Evolutionary conservation across 352 stramenopile species (phyloP).

Genomic region (Phytophthora foliorum): DNA sequence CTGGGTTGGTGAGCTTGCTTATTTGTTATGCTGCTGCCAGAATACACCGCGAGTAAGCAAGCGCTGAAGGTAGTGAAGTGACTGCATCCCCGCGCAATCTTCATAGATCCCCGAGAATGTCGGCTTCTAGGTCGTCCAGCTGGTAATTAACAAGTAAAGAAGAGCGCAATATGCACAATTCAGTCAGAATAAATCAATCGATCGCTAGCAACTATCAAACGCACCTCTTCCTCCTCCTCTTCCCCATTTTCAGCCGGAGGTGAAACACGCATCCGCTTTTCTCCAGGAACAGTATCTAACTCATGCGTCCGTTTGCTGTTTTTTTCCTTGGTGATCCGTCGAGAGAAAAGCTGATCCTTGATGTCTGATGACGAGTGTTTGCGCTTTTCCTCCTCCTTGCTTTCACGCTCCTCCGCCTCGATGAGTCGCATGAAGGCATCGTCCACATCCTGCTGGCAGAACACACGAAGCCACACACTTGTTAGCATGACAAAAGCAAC

Average conservation of each 20-base stretch:
- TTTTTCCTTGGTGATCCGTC: slow-evolving; percentile 48
- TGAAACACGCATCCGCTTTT: slow-evolving; percentile 37
- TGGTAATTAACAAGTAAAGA: slow-evolving; percentile 28
- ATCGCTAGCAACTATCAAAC: slow-evolving; percentile 22
- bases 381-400: slow-evolving; percentile 64
- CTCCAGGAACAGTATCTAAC: slow-evolving; percentile 17
- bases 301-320: slow-evolving; percentile 32
- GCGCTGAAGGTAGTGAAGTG: not conserved
- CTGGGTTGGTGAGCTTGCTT: slow-evolving; percentile 2
- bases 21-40: slow-evolving; percentile 10
- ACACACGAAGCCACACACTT: slow-evolving; percentile 7
- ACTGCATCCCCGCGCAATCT: not conserved
- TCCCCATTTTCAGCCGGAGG: slow-evolving; percentile 39
- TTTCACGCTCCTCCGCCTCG: slow-evolving; percentile 80
- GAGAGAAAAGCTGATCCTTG: slow-evolving; percentile 67
- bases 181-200: slow-evolving; percentile 6
- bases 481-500: not conserved
- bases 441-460: slow-evolving; percentile 65
- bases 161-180: not conserved
- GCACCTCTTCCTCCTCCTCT: slow-evolving; percentile 50
- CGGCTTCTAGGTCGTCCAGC: slow-evolving; percentile 82
- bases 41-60: slow-evolving; percentile 2
- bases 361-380: slow-evolving; percentile 58
- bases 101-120: slow-evolving; percentile 77
- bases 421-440: slow-evolving; percentile 83